Evolutionary conservation across 2,329 filamentous ascomycete species (phyloP).

Genomic region (Aspergillus pseudoglaucus): DNA sequence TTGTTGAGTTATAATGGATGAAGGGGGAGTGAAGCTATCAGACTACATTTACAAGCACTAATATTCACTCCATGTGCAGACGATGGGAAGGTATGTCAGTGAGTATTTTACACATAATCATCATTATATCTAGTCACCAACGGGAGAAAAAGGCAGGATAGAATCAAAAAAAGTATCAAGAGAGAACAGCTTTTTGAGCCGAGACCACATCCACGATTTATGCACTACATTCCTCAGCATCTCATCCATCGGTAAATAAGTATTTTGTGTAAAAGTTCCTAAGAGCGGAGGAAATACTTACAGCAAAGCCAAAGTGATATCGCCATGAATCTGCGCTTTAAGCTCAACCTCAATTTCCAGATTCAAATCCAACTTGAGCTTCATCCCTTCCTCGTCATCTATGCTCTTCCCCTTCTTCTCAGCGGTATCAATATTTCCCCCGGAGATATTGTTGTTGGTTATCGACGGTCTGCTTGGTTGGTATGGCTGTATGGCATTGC

Average conservation of each 20-base stretch:
- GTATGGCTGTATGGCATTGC: conserved; percentile 22
- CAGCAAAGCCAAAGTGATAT: conserved; percentile 51
- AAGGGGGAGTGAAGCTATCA: no score
- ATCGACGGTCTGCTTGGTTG: conserved; percentile 10
- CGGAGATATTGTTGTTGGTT: conserved; percentile 15
- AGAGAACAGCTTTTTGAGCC: no score
- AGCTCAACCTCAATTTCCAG: conserved; percentile 58
- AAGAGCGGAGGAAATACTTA: conserved; percentile 23
- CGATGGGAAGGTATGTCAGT: no score
- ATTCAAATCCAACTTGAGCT: conserved; percentile 54
- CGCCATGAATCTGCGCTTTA: conserved; percentile 60
- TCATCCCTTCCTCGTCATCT: conserved; percentile 41
- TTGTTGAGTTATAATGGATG: no score
- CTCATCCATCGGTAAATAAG: conserved; percentile 5
- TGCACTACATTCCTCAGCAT: conserved; percentile 12
- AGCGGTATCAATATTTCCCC: conserved; percentile 22
- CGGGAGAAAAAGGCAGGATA: no score
- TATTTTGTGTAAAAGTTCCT: conserved; percentile 1
- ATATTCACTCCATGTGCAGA: no score
- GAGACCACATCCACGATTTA: conserved; percentile 4
- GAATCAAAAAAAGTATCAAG: no score
- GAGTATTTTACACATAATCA: no score
- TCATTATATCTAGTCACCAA: no score
- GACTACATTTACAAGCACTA: no score
- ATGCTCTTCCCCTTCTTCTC: conserved; percentile 21